Base-by-base conservation (phyloP, 257 asterid genomes). In the Petunia axillaris region DNA sequence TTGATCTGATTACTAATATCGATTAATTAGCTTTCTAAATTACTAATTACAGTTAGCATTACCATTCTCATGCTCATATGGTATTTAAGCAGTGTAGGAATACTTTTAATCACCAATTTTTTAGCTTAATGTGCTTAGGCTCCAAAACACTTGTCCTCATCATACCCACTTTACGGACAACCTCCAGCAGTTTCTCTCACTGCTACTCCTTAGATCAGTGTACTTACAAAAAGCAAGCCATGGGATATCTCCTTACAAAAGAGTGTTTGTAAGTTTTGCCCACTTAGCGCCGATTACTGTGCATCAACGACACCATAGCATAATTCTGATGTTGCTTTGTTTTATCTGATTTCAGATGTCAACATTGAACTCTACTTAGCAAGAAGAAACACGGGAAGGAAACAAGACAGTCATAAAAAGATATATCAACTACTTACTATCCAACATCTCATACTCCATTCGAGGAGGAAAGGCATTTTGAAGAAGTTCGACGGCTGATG, bases 401-500 rank as follows among this genome's bases (percentile, higher is more conserved):
- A 9, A 77, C 59, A 57, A 43, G 55, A 64, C 39, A 59, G 46
- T 25, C 43, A 59, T 59, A 60, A 41, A 4, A 52, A 53, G 77
- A n/a, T 55, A 76, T 43, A 52, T 68, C 44, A 64, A 59, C 39
- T 44, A 87, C 98, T 95, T 87, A 95, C 99, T 90, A 84, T 95
- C 97, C 77, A 95, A 81, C 85, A 93, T 83, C 87, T 90, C 97
- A 83, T 83, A 90, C 85, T 93, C 98, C 98, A 94, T 92, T 81
- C 89, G 90, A 82, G 98, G 96, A 81, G 98, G 99, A 89, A 95
- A 92, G 79, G 91, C 93, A 91, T 89, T 85, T 83, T 93, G 90
- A 79, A 93, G 97, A 90, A 95, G 99, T 87, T 93, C 97, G 2
- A 88, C 83, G 57, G 97, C 98, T 81, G 99, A 95, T 57, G 97